Evolutionary conservation across 2,329 filamentous ascomycete genomes (phyloP), one percentile per base, ranked within the genome.

Genomic region (Clarireedia hainanense): DNA sequence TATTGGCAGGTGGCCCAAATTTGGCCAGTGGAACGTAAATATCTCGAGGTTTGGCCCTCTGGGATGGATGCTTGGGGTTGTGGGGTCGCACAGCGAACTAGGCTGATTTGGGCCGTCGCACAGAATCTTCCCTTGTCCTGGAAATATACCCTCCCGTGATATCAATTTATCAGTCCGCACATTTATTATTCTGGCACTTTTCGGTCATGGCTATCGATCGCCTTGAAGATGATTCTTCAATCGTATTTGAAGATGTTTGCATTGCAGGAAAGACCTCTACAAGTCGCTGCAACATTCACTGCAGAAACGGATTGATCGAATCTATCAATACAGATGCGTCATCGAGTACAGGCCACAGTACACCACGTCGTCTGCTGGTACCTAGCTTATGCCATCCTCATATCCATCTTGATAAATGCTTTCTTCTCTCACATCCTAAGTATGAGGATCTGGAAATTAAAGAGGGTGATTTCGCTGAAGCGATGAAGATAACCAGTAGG

Each of bases 341-440:
- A 9, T 47, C 20, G 14, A 34, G 30, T 12, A 12, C 30, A 34
- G 12, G 30, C 30, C 30, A 34, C 12, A 14, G 30, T 0, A 34
- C 36, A n/a, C 37, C 30, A 15, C 47, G 10, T 40, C 60, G 57
- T 26, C 68, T 81, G 1, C 62, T 81, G 10, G 70, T 73, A 20
- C 81, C 83, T 3, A 75, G 78, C 7, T 75, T 89, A 3, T 88
- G 84, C 61, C 86, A 89, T 65, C 84, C 86, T 6, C 86, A 89
- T 61, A 80, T 89, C 50, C 86, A 89, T 65, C 74, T 89, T 27
- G 86, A 89, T 69, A 85, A 85, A 65, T 76, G 80, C 40, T 85
- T 80, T 61, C 69, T 85, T 27, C 73, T 85, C 9, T 80, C 74
- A 20, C 75, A 81, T 61, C 76, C 79, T 4, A 77, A 76, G 63